phyloP scores from a whole-genome alignment of 2,329 filamentous ascomycete genomes.

The Hypoxylon sp. region DNA sequence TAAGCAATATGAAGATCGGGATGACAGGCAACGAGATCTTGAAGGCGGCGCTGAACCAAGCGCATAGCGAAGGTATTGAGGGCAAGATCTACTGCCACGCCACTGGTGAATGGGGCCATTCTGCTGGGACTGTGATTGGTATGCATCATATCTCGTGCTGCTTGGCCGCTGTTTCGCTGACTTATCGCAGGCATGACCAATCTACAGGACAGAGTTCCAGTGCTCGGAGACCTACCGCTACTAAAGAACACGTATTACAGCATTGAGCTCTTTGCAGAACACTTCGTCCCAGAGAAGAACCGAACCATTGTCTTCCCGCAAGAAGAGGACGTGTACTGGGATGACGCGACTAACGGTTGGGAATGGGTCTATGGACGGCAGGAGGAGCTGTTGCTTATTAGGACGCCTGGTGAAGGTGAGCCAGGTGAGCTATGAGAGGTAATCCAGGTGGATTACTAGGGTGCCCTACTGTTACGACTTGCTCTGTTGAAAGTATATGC shows the following conservation, averaged over 20 bases:
- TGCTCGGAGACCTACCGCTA: slow-evolving; percentile 61
- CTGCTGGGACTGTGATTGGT: slow-evolving; percentile 62
- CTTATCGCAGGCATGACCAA: slow-evolving; percentile 61
- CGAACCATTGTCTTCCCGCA: slow-evolving; percentile 60
- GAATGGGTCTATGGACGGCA: slow-evolving; percentile 64
- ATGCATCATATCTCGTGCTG: slow-evolving; percentile 29
- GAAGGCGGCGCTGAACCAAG: slow-evolving; percentile 54
- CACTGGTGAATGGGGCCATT: slow-evolving; percentile 65
- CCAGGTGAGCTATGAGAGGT: slow-evolving; percentile 37
- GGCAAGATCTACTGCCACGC: slow-evolving; percentile 64
- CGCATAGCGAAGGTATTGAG: slow-evolving; percentile 58
- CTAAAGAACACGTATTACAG: slow-evolving; percentile 63
- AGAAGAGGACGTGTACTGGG: slow-evolving; percentile 65
- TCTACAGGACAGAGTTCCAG: slow-evolving; percentile 60
- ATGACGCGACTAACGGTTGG: slow-evolving; percentile 55
- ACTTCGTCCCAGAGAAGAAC: slow-evolving; percentile 61
- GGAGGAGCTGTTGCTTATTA: slow-evolving; percentile 58
- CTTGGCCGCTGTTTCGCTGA: slow-evolving; percentile 13
- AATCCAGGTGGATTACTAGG: neutral
- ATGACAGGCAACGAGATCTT: slow-evolving; percentile 61
- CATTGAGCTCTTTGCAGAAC: slow-evolving; percentile 62
- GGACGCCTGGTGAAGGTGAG: slow-evolving; percentile 36
- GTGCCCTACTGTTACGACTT: neutral
- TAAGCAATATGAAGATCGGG: slow-evolving; percentile 59
- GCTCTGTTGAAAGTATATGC: neutral